A percentile compares a stretch with the other conserved stretches of the same genome.
Evolutionary conservation across 768 basidiomycete species (phyloP).

Genomic region (Boletellus ananas): DNA sequence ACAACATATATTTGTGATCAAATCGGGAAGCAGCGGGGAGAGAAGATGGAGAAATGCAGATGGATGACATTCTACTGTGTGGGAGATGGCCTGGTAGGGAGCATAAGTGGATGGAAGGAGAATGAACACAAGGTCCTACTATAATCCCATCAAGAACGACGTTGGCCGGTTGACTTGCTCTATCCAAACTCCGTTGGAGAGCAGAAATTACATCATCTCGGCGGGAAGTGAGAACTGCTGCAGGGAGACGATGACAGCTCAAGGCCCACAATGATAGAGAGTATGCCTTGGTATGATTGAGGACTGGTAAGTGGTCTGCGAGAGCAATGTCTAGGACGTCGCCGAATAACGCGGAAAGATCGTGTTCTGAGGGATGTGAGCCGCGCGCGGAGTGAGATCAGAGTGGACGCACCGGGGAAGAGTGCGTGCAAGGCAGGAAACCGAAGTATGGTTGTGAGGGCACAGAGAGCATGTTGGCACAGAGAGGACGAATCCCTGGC

Average conservation of each 20-base stretch:
- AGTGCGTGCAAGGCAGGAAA: slow-evolving; percentile 41
- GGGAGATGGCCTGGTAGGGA: slow-evolving; percentile 19
- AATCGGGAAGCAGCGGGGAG: slow-evolving; percentile 20
- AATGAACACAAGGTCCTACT: slow-evolving; percentile 17
- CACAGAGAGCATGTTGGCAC: slow-evolving; percentile 52
- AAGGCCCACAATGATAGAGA: slow-evolving; percentile 50
- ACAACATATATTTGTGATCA: slow-evolving; percentile 14
- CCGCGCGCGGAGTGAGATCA: neutral
- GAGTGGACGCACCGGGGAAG: slow-evolving; percentile 46
- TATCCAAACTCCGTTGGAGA: slow-evolving; percentile 36
- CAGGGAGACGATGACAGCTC: slow-evolving; percentile 47
- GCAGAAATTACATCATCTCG: slow-evolving; percentile 32
- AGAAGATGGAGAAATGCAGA: slow-evolving; percentile 16
- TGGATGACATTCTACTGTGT: slow-evolving; percentile 19
- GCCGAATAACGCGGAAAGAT: slow-evolving; percentile 42
- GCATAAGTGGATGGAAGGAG: neutral
- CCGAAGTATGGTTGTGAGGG: slow-evolving; percentile 49
- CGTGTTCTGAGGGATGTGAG: slow-evolving; percentile 33
- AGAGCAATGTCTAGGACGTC: slow-evolving; percentile 43
- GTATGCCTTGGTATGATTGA: slow-evolving; percentile 42
- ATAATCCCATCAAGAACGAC: slow-evolving; percentile 27
- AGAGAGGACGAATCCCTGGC: slow-evolving; percentile 42
- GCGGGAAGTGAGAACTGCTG: slow-evolving; percentile 32
- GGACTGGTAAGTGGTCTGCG: slow-evolving; percentile 32
- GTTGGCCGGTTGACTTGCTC: slow-evolving; percentile 16